Conservation (phyloP, 106 monocot genomes). For the Vanilla planifolia region DNA sequence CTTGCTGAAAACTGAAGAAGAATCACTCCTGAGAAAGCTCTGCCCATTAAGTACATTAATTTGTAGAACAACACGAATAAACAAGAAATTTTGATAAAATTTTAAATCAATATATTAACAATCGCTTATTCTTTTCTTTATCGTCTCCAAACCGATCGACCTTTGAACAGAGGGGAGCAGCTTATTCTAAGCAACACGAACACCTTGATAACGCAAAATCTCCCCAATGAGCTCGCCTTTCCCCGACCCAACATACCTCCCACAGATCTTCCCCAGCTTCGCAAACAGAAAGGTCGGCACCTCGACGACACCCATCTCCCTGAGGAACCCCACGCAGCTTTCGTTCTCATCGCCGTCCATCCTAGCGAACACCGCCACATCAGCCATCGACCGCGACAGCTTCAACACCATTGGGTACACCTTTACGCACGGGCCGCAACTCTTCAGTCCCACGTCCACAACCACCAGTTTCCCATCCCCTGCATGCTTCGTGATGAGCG, state of each 20-base stretch:
- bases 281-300: slow-evolving; percentile 93
- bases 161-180: no score
- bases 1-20: no score
- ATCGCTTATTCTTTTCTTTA: no score
- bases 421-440: slow-evolving; percentile 97
- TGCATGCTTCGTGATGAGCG: slow-evolving; percentile 34
- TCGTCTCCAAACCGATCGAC: no score
- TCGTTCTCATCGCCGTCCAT: slow-evolving; percentile 99
- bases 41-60: no score
- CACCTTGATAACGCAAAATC: slow-evolving; percentile 89
- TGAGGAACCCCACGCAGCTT: slow-evolving; percentile 85
- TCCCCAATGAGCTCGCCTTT: slow-evolving; percentile 95
- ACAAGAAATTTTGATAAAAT: no score
- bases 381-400: slow-evolving; percentile 80
- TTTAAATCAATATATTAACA: no score
- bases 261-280: slow-evolving; percentile 55
- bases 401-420: slow-evolving; percentile 85
- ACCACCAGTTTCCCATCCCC: slow-evolving; percentile 63
- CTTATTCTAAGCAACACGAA: slow-evolving; percentile 58
- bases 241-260: slow-evolving; percentile 86
- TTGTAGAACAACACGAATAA: no score
- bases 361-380: slow-evolving; percentile 67
- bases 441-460: slow-evolving; percentile 92
- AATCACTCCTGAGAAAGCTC: no score
- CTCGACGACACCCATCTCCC: slow-evolving; percentile 74